phyloP scores from a whole-genome alignment of 2,329 filamentous ascomycete species.

The Colletotrichum coccodes region DNA sequence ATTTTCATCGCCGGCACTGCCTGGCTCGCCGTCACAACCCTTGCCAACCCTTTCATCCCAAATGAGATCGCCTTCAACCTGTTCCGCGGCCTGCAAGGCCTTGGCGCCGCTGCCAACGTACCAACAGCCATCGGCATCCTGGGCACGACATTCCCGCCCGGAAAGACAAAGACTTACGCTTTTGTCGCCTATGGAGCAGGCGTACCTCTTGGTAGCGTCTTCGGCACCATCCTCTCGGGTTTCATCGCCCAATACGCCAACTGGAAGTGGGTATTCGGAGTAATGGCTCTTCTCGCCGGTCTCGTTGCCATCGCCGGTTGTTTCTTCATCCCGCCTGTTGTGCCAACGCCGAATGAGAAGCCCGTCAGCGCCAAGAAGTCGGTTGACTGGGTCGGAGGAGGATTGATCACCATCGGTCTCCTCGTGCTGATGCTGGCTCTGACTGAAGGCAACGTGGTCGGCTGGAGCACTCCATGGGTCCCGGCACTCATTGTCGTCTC shows the following conservation, averaged over 20 bases:
- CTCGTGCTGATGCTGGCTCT: constrained; percentile 73
- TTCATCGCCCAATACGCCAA: constrained; percentile 69
- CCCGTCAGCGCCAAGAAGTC: constrained; percentile 50
- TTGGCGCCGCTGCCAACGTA: constrained; percentile 76
- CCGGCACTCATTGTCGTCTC: constrained; percentile 68
- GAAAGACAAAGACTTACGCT: constrained; percentile 76
- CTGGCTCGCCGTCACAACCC: constrained; percentile 69
- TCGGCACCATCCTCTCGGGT: constrained; percentile 73
- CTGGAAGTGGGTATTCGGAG: constrained; percentile 77
- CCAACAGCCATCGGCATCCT: constrained; percentile 78
- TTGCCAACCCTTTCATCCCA: constrained; percentile 71
- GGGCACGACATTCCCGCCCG: constrained; percentile 73
- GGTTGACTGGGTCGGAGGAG: constrained; percentile 75
- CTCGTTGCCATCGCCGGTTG: constrained; percentile 66
- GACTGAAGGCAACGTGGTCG: constrained; percentile 75
- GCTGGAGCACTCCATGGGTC: constrained; percentile 73
- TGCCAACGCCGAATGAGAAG: constrained; percentile 41
- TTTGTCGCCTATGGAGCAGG: constrained; percentile 74
- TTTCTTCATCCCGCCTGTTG: constrained; percentile 68
- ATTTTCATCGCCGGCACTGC: constrained; percentile 73
- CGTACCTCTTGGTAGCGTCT: constrained; percentile 71
- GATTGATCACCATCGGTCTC: constrained; percentile 69
- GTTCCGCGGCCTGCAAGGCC: constrained; percentile 72
- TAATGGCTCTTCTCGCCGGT: constrained; percentile 68
- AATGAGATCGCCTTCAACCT: constrained; percentile 76